A percentile compares a stretch with the other conserved stretches of the same genome.
Evolutionary conservation across 1,139 yeast species (phyloP).

Genomic region (Kluyveromyces sp.): DNA sequence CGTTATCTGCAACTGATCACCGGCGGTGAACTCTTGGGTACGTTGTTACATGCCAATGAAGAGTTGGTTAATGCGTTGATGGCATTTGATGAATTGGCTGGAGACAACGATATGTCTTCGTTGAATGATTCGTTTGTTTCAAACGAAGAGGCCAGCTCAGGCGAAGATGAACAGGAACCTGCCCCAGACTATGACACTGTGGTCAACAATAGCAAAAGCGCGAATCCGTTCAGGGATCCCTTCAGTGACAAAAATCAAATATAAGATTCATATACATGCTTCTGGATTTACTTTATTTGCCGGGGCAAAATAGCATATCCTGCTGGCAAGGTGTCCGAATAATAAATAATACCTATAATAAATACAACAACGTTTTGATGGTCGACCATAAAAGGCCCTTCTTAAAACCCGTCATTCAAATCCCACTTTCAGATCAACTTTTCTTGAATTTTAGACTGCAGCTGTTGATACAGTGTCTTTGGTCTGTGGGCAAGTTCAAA

Average conservation of each 20-base stretch:
- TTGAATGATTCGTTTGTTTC: constrained; percentile 33
- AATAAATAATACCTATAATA: neutral
- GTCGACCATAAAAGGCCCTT: no score
- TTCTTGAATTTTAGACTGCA: constrained; percentile 60
- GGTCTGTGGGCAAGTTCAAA: constrained; percentile 62
- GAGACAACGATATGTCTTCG: constrained; percentile 34
- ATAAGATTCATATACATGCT: constrained; percentile 4
- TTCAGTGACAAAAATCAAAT: constrained; percentile 23
- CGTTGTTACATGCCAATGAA: constrained; percentile 82
- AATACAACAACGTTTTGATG: neutral
- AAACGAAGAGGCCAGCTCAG: constrained; percentile 36
- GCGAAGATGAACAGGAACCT: constrained; percentile 15
- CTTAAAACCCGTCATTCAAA: neutral
- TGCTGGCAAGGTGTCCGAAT: neutral
- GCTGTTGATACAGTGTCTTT: constrained; percentile 91
- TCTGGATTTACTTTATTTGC: neutral
- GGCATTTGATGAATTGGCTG: constrained; percentile 54
- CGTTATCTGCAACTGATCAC: constrained; percentile 76
- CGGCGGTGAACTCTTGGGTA: constrained; percentile 76
- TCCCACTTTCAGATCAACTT: neutral
- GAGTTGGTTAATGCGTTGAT: constrained; percentile 70
- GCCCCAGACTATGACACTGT: neutral
- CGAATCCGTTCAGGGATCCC: constrained; percentile 1
- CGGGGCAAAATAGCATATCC: neutral
- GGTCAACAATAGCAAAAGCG: constrained; percentile 1